These are phyloP conservation scores for Aspergillus piperis DNA, from an alignment of 2,329 filamentous ascomycete genomes.

Conservation along the genomic window DNA sequence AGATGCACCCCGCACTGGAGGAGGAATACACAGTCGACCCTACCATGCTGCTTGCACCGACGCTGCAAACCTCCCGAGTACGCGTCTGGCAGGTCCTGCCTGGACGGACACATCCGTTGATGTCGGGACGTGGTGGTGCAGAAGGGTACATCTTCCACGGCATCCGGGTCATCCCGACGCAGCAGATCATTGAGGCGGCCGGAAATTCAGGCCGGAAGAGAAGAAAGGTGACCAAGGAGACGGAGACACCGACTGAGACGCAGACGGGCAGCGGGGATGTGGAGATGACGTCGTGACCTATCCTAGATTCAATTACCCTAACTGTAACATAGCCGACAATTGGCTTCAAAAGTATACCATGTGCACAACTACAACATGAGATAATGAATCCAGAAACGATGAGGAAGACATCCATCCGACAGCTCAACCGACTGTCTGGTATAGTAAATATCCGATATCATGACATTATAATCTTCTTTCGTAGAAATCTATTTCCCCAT, in stretches of 20 bases:
- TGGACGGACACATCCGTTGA: slow-evolving; percentile 86
- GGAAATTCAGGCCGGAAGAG: slow-evolving; percentile 69
- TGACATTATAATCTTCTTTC: too few species aligned
- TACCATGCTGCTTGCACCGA: slow-evolving; percentile 74
- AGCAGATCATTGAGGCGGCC: slow-evolving; percentile 77
- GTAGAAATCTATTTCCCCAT: slow-evolving; percentile 41
- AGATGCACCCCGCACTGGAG: slow-evolving; percentile 35
- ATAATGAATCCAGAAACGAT: neutral
- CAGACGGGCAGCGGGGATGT: slow-evolving; percentile 28
- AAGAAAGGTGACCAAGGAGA: slow-evolving; percentile 57
- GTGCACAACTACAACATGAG: neutral
- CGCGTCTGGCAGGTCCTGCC: slow-evolving; percentile 89
- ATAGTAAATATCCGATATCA: too few species aligned
- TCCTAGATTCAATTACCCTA: neutral
- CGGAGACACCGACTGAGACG: slow-evolving; percentile 20
- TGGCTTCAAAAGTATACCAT: neutral
- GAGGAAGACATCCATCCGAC: neutral
- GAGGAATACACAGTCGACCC: slow-evolving; percentile 87
- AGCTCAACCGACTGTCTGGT: neutral
- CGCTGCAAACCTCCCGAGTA: slow-evolving; percentile 76
- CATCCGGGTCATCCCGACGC: slow-evolving; percentile 75
- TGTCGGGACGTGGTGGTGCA: slow-evolving; percentile 83
- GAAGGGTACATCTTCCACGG: slow-evolving; percentile 91
- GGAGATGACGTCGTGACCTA: slow-evolving; percentile 27
- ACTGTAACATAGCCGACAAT: slow-evolving; percentile 4